Evolutionary conservation across 495 filamentous ascomycete species (phyloP).

Genomic region (Aspergillus bridgeri): DNA sequence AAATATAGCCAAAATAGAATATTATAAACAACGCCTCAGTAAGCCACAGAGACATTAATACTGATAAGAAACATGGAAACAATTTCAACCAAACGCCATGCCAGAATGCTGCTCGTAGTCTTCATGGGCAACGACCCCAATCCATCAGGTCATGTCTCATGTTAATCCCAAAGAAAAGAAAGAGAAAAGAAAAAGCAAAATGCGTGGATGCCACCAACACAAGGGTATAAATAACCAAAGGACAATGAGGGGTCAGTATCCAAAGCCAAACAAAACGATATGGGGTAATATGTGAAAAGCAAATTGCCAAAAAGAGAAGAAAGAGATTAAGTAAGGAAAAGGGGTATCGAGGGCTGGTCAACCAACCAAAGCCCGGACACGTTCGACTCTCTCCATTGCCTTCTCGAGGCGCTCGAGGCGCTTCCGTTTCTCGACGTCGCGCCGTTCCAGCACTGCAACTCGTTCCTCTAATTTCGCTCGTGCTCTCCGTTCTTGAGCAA

Average conservation of each 20-base stretch:
- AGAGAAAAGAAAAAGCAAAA: too few relatives aligned
- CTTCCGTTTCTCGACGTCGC: constrained; percentile 68
- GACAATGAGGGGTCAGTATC: not conserved
- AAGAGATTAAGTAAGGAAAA: constrained; percentile 1
- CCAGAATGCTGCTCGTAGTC: constrained; percentile 9
- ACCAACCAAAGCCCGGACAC: constrained; percentile 68
- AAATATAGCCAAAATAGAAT: not conserved
- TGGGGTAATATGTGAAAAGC: constrained; percentile 5
- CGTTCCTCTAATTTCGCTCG: constrained; percentile 75
- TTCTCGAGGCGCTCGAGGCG: constrained; percentile 71
- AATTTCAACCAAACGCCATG: constrained; percentile 4
- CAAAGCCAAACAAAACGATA: constrained; percentile 4
- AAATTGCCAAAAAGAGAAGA: not conserved
- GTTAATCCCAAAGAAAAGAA: constrained; percentile 3
- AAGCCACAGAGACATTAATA: not conserved
- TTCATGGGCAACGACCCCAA: constrained; percentile 8
- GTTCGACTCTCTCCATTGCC: constrained; percentile 73
- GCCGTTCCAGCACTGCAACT: constrained; percentile 61
- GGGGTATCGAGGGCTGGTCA: not conserved
- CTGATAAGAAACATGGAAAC: not conserved
- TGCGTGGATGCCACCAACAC: not conserved
- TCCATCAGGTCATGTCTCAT: constrained; percentile 14
- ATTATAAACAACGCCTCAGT: not conserved
- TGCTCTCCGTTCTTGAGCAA: constrained; percentile 80
- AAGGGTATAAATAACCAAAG: not conserved